Evolutionary conservation across 805 yeast genomes (phyloP), one percentile per base, ranked within the genome.

Genomic region (Monosporozyma solicola): DNA sequence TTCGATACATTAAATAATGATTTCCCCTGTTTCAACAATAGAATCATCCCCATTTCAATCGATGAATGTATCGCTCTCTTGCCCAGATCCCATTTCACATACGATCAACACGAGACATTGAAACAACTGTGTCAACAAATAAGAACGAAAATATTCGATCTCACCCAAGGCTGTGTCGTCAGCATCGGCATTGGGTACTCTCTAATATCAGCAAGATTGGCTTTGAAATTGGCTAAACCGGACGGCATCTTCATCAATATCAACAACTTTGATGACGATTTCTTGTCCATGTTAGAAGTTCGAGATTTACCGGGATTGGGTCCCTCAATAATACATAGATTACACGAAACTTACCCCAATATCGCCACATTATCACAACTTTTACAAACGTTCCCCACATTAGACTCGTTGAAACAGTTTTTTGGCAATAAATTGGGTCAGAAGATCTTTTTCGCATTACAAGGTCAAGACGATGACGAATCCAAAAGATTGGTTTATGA

Each of bases 41-140:
- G 83, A 48, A 79, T 90, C 2, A 74, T 83, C 32, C 98, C 98
- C 0, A 87, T 94, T 1, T 89, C 95, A 55, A 83, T 94, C 3
- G 98, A 94, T 66, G 99, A 94, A 63, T 96, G 90, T 0, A 70
- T 94, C n/a, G 61, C 67, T 47, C 61, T 65, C 2, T 59, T 45
- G 57, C 54, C 39, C 3, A 15, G 29, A 22, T 8, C 20, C 8
- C n/a, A 24, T 15, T 7, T 15, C 29, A 5, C 29, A 5, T 27
- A 5, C 15, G 10, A 20, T 25, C 39, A 49, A 10, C 22, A 32
- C 41, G 31, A n/a, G 35, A 47, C 55, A 20, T 2, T 45, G 2
- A 13, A n/a, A 54, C 0, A 59, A 75, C 7, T 67, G 57, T 51
- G 57, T 53, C 29, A 53, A 51, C 10, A 56, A 68, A 11, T 71